Base-by-base conservation (phyloP, 2,329 filamentous ascomycete species). In the Apiospora hydei region DNA sequence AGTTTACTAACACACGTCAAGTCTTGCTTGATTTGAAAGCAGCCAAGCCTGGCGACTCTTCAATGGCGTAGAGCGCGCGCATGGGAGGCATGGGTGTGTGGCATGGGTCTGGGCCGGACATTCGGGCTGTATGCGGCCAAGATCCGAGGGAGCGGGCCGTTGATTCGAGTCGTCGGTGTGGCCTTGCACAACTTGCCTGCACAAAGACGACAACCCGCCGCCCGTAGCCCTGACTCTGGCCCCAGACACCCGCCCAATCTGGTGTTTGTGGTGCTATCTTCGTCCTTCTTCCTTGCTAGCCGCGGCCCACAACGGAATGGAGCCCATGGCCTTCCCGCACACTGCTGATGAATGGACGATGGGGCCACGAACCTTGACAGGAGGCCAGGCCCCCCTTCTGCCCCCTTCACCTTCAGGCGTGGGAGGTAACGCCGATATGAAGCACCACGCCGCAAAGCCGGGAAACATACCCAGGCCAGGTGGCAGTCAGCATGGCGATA, bases 91-190 rank as follows among this genome's bases (percentile, higher is more conserved):
- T 30, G 38, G 38, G 64, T 26, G 49, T 38, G 24, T 68, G 43
- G 30, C 26, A 69, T 69, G 67, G 67, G 24, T 69, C 67, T 38
- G 18, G 10, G 47, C 68, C 68, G 68, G 68, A 69, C 68, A 69
- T 69, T 57, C 47, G 49, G 57, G 47, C 68, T 44, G 46, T 21
- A 69, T 51, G n/a, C 18, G 41, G 68, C 24, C 38, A 57, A 24
- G 26, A 34, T n/a, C 47, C 47, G 44, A 69, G 26, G 53, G 26
- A 51, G 67, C 47, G 68, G 68, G 68, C 68, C 34, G 46, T 53
- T 41, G 18, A 34, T 16, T 64, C 34, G 57, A 41, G 57, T n/a
- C n/a, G 49, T 38, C 53, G 30, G 26, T 21, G 16, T 38, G 14
- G 21, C 30, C 53, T 38, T 38, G 53, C 53, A 61, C 30, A 61